phyloP scores from a whole-genome alignment of 2,329 filamentous ascomycete genomes.

The Ceratocystiopsis sp. region DNA sequence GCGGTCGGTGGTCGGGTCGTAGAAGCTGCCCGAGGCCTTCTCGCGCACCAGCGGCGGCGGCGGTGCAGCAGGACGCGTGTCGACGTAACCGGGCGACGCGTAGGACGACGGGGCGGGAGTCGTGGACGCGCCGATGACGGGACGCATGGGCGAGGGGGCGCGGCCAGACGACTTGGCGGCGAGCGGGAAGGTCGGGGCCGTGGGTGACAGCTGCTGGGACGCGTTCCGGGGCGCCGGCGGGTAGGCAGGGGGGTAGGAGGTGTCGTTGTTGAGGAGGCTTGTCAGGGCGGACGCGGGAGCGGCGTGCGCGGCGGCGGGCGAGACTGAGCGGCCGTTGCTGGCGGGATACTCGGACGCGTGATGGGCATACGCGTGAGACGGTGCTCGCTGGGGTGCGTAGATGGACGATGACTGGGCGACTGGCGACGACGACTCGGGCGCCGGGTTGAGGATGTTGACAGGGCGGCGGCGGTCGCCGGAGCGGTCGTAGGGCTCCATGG shows the following conservation, averaged over 20 bases:
- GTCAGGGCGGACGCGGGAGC: slow-evolving; percentile 9
- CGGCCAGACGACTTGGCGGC: slow-evolving; percentile 7
- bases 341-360: background rate
- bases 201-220: slow-evolving; percentile 8
- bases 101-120: background rate
- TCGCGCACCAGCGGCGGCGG: slow-evolving; percentile 5
- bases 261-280: slow-evolving; percentile 12
- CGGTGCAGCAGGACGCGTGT: background rate
- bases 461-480: slow-evolving; percentile 25
- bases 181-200: slow-evolving; percentile 4
- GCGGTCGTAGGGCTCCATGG: slow-evolving; percentile 24
- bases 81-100: background rate
- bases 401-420: background rate
- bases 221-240: slow-evolving; percentile 4
- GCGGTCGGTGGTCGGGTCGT: slow-evolving; percentile 36
- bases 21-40: slow-evolving; percentile 24
- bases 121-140: background rate
- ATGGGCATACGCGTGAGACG: slow-evolving; percentile 5
- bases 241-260: background rate
- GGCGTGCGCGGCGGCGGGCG: slow-evolving; percentile 1
- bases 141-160: background rate
- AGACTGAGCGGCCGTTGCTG: background rate
- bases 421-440: slow-evolving; percentile 4
- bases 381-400: slow-evolving; percentile 4
- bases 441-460: slow-evolving; percentile 22